A percentile compares a stretch with the other conserved stretches of the same genome.
Evolutionary conservation across 1,284 basidiomycete genomes (phyloP).

Genomic region (Puccinia triticina): DNA sequence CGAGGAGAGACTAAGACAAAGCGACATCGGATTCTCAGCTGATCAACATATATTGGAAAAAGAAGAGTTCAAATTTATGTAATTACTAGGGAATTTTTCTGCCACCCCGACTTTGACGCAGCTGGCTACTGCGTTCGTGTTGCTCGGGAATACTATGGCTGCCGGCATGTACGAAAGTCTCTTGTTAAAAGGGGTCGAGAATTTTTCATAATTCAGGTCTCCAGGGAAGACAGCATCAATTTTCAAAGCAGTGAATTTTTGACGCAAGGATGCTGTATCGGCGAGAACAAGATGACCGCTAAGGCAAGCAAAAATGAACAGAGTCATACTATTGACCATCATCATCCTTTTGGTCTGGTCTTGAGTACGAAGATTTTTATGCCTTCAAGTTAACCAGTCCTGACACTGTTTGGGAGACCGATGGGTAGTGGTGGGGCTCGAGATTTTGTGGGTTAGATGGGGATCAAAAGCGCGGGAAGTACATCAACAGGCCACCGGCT

Average conservation of each 20-base stretch:
- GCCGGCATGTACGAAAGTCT: conserved; percentile 27
- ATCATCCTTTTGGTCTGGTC: too few relatives aligned
- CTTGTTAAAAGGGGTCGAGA: conserved; percentile 31
- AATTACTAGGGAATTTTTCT: conserved; percentile 34
- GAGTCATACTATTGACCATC: too few relatives aligned
- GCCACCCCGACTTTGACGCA: conserved; percentile 20
- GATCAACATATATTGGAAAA: background rate
- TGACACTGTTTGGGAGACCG: too few relatives aligned
- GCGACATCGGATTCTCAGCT: background rate
- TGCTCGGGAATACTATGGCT: conserved; percentile 33
- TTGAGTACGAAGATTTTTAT: too few relatives aligned
- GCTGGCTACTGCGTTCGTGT: conserved; percentile 19
- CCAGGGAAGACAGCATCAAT: conserved; percentile 44
- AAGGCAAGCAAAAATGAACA: background rate
- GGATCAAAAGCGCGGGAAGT: too few relatives aligned
- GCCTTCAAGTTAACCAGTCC: too few relatives aligned
- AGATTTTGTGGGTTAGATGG: too few relatives aligned
- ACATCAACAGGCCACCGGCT: too few relatives aligned
- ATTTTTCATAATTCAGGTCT: conserved; percentile 24
- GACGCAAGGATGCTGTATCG: conserved; percentile 20
- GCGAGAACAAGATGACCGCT: background rate
- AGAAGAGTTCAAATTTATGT: too few relatives aligned
- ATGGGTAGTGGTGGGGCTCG: too few relatives aligned
- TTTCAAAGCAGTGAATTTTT: conserved; percentile 29
- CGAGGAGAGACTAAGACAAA: conserved; percentile 25